Base-by-base conservation (phyloP, 2,329 filamentous ascomycete species). In the Hypoxylon sp. region DNA sequence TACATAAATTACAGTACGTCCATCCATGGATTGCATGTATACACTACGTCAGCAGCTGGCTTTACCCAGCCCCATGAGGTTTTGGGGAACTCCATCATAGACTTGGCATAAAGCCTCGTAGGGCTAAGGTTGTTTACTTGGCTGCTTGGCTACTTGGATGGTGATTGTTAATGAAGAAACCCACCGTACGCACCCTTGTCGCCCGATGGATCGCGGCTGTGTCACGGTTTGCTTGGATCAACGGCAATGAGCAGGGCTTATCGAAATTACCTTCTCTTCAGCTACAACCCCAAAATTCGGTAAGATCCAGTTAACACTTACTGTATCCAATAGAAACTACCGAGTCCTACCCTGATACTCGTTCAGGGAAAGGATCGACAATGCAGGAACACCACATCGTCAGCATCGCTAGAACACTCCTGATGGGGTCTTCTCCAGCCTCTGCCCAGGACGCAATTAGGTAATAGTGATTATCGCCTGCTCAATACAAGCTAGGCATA, bases 331-430 rank as follows among this genome's bases (percentile, higher is more conserved):
- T 66, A 11, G 22, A 26, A 35, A 24, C 19, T 33, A 33, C 35
- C 24, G 22, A 10, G 13, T 24, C 26, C 35, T 19, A 46, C 44
- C 54, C 5, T 29, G 29, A n/a, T n/a, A n/a, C n/a, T 61, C 29
- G 35, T 47, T 57, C 51, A n/a, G 26, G 51, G 46, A n/a, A 65
- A 60, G 24, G 66, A 59, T 68, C 59, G 19, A 50, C 65, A 60
- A 61, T 54, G 65, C 59, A 63, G 60, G 55, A 33, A 64, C 60
- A n/a, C 44, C 17, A 50, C 48, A 55, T 54, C 10, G 33, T 17
- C n/a, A 57, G 46, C 57, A 58, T 57, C 29, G 60, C 55, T 46
- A 37, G 54, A 14, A 52, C 29, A 19, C 53, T 29, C 35, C 29
- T 48, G 17, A 53, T 37, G 35, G 13, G 14, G 13, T 10, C 13